Percentiles rank a stretch among this genome's conserved stretches.
Evolutionary conservation across 441 rosid species (phyloP).

Genomic region (Erodium moschatum): DNA sequence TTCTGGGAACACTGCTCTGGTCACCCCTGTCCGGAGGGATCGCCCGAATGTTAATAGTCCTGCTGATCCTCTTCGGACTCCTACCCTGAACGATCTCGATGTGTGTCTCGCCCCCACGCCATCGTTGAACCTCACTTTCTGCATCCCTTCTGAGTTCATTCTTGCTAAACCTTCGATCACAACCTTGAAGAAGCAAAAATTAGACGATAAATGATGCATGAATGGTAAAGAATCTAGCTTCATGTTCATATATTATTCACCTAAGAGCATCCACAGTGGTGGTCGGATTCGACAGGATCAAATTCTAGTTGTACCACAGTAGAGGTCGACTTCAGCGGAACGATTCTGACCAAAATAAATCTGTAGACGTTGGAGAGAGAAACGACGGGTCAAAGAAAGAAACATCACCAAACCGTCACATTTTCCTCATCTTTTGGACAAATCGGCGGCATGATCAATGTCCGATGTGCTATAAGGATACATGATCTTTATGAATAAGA

Average conservation of each 20-base stretch:
- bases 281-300: neutral
- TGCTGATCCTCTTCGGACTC: conserved; percentile 56
- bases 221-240: neutral
- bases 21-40: conserved; percentile 40
- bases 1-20: conserved; percentile 69
- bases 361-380: too few relatives aligned
- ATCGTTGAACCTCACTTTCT: conserved; percentile 37
- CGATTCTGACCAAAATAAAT: too few relatives aligned
- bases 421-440: too few relatives aligned
- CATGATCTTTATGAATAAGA: neutral
- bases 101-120: conserved; percentile 28
- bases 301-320: too few relatives aligned
- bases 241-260: too few relatives aligned
- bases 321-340: too few relatives aligned
- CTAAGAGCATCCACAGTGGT: neutral
- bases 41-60: conserved; percentile 57
- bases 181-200: conserved; percentile 5
- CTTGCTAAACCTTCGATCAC: conserved; percentile 62
- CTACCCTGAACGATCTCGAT: conserved; percentile 49
- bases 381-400: too few relatives aligned
- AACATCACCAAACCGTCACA: too few relatives aligned
- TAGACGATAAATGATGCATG: conserved; percentile 10
- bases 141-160: conserved; percentile 34
- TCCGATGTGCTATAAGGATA: too few relatives aligned
- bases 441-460: too few relatives aligned